Percentiles rank a stretch among this genome's conserved stretches.
Evolutionary conservation across 228 moss, liverwort and hornwort species (phyloP).

Genomic region (Sphagnum magellanicum): DNA sequence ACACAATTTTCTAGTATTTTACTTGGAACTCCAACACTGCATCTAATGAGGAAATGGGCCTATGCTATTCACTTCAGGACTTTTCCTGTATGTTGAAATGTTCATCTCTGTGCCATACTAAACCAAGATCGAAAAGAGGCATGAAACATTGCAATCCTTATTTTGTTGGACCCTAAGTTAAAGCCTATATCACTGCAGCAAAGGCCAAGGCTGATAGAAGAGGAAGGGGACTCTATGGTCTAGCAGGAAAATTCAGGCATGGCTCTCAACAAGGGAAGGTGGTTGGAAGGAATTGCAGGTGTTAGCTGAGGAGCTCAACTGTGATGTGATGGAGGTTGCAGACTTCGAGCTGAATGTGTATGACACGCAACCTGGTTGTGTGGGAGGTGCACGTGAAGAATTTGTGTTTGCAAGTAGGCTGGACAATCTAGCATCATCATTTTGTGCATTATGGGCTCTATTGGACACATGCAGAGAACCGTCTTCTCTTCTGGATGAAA

Average conservation of each 20-base stretch:
- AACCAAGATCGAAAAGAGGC: too few species aligned
- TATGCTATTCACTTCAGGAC: too few species aligned
- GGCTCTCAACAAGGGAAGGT: constrained; percentile 6
- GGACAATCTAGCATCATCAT: constrained; percentile 73
- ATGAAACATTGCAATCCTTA: neutral
- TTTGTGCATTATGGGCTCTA: constrained; percentile 77
- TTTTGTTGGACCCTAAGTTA: neutral
- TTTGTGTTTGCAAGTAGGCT: constrained; percentile 74
- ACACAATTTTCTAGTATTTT: too few species aligned
- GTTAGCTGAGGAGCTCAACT: constrained; percentile 67
- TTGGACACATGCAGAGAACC: constrained; percentile 60
- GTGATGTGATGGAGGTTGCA: constrained; percentile 69
- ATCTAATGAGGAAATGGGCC: too few species aligned
- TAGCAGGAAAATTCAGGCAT: neutral
- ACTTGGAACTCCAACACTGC: too few species aligned
- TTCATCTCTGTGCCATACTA: neutral
- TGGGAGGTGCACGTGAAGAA: constrained; percentile 81
- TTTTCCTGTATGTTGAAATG: too few species aligned
- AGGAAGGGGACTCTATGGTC: neutral
- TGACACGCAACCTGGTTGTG: constrained; percentile 72
- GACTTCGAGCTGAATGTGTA: constrained; percentile 85
- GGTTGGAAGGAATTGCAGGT: constrained; percentile 22
- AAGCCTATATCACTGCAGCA: neutral
- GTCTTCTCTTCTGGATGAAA: constrained; percentile 58
- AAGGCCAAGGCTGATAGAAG: neutral